Base-by-base conservation (phyloP, 345 rosid species). In the Excoecaria agallocha region DNA sequence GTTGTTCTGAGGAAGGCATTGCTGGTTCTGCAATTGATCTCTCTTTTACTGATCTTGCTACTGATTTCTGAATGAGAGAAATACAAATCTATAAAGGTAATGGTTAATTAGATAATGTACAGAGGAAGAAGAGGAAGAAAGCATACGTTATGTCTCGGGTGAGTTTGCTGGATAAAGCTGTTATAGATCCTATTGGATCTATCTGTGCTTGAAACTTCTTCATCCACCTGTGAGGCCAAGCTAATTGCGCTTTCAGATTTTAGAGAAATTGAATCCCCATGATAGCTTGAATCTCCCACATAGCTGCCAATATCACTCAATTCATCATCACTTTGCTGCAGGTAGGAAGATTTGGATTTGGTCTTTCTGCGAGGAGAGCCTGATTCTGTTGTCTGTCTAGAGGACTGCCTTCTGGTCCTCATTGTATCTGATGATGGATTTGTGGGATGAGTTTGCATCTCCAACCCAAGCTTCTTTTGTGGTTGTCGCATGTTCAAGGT, bases 151-250 rank as follows among this genome's bases (percentile, higher is more conserved):
- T 81, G 83, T 73, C 71, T 83, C 15, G 66, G 80, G 49, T 72
- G 69, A 54, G 72, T 74, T 60, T 83, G 85, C 86, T 80, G 86
- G 24, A 62, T 63, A 68, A 63, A 69, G 75, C 48, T 30, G 60
- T 72, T 78, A 51, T 52, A 77, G 52, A 52, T 83, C 84, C 84
- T 82, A 64, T 76, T 68, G 50, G 81, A 85, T 70, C 79, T 84
- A 72, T 85, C 85, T 43, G 73, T 76, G 84, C 93, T 92, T 62
- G 90, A 84, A 74, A 89, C 87, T 84, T 92, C 95, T 54, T 55
- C 82, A 50, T 89, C 97, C 68, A 78, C 77, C 73, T 76, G 83
- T 30, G 95, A 88, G 75, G 80, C 86, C 58, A 72, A 76, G 78
- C 89, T 89, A 68, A 61, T 70, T 66, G 81, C 83, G 82, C 90